These are phyloP conservation scores for Vararia minispora DNA, from an alignment of 768 basidiomycete species.

Conservation along the genomic window DNA sequence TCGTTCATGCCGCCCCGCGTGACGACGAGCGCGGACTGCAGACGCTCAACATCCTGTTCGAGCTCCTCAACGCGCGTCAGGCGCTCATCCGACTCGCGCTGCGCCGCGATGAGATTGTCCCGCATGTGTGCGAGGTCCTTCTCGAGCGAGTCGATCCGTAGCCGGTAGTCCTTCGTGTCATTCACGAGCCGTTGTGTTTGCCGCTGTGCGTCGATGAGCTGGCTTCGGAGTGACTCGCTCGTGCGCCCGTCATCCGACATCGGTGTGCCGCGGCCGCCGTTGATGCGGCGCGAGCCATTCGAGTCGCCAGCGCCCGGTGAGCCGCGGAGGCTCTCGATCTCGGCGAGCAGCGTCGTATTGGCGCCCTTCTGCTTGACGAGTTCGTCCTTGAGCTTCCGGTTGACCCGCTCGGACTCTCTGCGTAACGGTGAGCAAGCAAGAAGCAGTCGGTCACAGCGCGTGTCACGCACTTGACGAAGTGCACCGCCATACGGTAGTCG, in stretches of 20 bases:
- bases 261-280: conserved; percentile 74
- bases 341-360: conserved; percentile 72
- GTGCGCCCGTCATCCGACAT: conserved; percentile 52
- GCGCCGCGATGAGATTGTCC: conserved; percentile 57
- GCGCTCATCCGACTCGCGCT: conserved; percentile 73
- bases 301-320: conserved; percentile 39
- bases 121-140: conserved; percentile 63
- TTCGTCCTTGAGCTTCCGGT: conserved; percentile 93
- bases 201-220: conserved; percentile 69
- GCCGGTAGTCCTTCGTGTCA: conserved; percentile 69
- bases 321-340: conserved; percentile 64
- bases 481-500: conserved; percentile 93
- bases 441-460: conserved; percentile 12
- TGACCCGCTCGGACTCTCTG: conserved; percentile 96
- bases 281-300: conserved; percentile 33
- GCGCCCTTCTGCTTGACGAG: conserved; percentile 80
- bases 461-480: conserved; percentile 83
- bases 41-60: conserved; percentile 66
- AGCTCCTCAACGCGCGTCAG: conserved; percentile 68
- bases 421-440: conserved; percentile 3
- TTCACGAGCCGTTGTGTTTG: conserved; percentile 58
- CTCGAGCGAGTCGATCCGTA: conserved; percentile 64
- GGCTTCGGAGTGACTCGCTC: conserved; percentile 50
- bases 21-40: conserved; percentile 61
- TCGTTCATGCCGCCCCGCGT: conserved; percentile 72